These are phyloP conservation scores for Claviceps pazoutovae DNA, from an alignment of 2,329 filamentous ascomycete species.

Conservation along the genomic window DNA sequence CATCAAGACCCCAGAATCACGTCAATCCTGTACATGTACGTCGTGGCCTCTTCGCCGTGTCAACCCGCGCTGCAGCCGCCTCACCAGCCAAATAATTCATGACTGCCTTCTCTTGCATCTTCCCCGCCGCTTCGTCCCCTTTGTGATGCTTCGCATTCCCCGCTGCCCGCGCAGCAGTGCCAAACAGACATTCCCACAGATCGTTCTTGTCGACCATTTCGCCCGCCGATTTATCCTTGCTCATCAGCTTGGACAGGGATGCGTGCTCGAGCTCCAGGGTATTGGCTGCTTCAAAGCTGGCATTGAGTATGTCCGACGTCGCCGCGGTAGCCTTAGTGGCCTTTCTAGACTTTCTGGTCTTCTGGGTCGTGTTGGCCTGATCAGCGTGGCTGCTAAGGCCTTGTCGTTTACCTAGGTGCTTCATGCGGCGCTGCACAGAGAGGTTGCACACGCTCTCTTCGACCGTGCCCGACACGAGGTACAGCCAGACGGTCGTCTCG, in stretches of 20 bases:
- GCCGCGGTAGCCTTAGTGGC: conserved; percentile 10
- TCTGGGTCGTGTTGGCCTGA: conserved; percentile 16
- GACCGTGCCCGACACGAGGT: conserved; percentile 78
- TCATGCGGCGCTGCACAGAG: conserved; percentile 63
- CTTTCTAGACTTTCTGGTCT: conserved; percentile 10
- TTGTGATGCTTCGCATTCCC: conserved; percentile 7
- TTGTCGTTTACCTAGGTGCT: conserved; percentile 46
- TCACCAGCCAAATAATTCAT: conserved; percentile 31
- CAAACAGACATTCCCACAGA: conserved; percentile 82
- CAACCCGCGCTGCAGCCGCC: conserved; percentile 19
- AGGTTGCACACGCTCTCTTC: conserved; percentile 87
- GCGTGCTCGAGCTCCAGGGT: conserved; percentile 69
- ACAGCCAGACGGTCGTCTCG: conserved; percentile 88
- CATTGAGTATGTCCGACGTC: conserved; percentile 37
- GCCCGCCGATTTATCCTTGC: conserved; percentile 54
- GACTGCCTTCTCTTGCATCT: conserved; percentile 20
- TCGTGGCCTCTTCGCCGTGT: not conserved
- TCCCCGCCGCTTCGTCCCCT: conserved; percentile 11
- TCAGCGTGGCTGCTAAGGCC: conserved; percentile 10
- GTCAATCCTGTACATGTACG: not conserved
- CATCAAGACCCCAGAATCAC: not conserved
- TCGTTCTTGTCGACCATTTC: conserved; percentile 69
- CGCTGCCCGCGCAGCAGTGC: conserved; percentile 28
- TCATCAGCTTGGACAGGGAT: conserved; percentile 55
- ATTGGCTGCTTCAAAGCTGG: conserved; percentile 67